These are phyloP conservation scores for Taphrina populina DNA, from an alignment of 1,139 yeast species.

Conservation along the genomic window DNA sequence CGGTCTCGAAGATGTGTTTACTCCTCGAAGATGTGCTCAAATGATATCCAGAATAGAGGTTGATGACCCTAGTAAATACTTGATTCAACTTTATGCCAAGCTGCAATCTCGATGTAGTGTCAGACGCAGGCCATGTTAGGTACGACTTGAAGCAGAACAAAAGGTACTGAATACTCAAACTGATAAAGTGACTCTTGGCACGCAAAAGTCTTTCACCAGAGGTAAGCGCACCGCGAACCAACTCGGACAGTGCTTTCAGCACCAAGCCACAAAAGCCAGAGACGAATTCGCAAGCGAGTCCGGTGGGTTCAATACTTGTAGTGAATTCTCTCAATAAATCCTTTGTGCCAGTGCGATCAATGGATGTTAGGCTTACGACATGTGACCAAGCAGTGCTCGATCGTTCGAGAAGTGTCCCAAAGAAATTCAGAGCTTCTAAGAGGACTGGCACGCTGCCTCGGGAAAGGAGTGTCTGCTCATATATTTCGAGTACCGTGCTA, in stretches of 20 bases:
- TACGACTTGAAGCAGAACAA: conserved; percentile 2
- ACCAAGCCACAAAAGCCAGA: conserved; percentile 1
- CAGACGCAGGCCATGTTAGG: not conserved
- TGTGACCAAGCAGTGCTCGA: conserved; percentile 63
- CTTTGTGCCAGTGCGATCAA: conserved; percentile 49
- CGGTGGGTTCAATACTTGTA: conserved; percentile 59
- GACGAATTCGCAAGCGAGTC: conserved; percentile 53
- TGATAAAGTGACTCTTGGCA: not conserved
- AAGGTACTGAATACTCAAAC: not conserved
- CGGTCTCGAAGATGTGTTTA: not conserved
- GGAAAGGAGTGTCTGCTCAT: conserved; percentile 9
- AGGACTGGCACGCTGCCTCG: conserved; percentile 2
- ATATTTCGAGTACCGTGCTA: conserved; percentile 14
- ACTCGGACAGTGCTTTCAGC: not conserved
- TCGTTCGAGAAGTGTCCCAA: conserved; percentile 43
- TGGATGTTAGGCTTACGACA: conserved; percentile 52
- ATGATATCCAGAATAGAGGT: not conserved
- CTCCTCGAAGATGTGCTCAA: not conserved
- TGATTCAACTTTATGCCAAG: conserved; percentile 1
- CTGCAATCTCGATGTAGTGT: not conserved
- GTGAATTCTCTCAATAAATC: conserved; percentile 56
- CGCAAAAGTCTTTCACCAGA: conserved; percentile 1
- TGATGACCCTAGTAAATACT: not conserved
- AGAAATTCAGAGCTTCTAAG: conserved; percentile 1
- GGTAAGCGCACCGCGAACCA: not conserved